phyloP scores from a whole-genome alignment of 805 yeast species.

The Myxozyma melibiosi region DNA sequence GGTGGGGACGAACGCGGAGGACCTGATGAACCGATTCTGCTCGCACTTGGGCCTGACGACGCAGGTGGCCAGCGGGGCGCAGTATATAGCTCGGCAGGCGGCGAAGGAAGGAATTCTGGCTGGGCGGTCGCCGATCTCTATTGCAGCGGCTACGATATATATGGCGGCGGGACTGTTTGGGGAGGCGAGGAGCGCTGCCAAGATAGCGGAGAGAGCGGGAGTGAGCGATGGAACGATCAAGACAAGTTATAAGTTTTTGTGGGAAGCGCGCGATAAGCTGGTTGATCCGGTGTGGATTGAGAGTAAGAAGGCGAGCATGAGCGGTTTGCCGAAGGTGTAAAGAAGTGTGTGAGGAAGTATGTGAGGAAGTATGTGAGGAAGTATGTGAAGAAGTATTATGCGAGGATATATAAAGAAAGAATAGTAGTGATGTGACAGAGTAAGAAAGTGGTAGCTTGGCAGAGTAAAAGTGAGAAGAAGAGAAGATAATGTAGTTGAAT shows the following conservation, averaged over 20 bases:
- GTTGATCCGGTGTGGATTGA: constrained; percentile 79
- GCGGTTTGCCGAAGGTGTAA: constrained; percentile 45
- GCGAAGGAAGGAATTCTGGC: constrained; percentile 92
- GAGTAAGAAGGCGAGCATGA: constrained; percentile 63
- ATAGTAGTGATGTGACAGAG: no score
- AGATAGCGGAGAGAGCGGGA: constrained; percentile 89
- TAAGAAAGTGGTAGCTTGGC: no score
- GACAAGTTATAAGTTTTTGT: constrained; percentile 81
- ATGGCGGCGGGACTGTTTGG: constrained; percentile 90
- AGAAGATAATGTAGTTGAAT: no score
- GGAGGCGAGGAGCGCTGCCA: constrained; percentile 70
- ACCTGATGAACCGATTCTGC: constrained; percentile 92
- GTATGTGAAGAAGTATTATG: no score
- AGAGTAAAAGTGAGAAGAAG: no score
- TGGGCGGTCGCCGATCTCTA: constrained; percentile 95
- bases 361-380: no score
- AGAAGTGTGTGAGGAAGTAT: background rate
- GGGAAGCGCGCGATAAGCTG: constrained; percentile 68
- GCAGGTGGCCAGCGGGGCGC: constrained; percentile 88
- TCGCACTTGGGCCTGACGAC: constrained; percentile 87
- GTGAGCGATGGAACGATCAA: constrained; percentile 97
- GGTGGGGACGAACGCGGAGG: constrained; percentile 89
- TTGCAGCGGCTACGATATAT: constrained; percentile 96
- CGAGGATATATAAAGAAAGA: no score
- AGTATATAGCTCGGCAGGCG: constrained; percentile 84